Base-by-base conservation (phyloP, 768 basidiomycete genomes). In the Collybia sp. region DNA sequence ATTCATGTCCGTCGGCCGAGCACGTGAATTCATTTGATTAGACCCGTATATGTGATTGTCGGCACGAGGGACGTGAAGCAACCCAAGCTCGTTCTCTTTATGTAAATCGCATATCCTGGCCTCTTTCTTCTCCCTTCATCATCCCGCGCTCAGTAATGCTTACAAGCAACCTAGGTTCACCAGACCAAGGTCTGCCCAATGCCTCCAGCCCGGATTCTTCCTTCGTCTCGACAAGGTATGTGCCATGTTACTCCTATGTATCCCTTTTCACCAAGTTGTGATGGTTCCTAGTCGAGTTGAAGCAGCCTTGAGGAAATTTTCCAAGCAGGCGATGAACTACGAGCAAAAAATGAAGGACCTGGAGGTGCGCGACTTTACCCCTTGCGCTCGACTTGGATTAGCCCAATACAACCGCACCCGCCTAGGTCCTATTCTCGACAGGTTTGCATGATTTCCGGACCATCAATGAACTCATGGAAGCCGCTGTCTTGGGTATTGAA, bases 391-490 rank as follows among this genome's bases (percentile, higher is more conserved):
- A 25, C 25, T 25, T 25, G 25, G 25, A 25, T 25, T 25, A 25
- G 25, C 25, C 8, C 25, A 25, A 25, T 25, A 25, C 25, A 25
- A 25, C 25, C 25, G 25, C 8, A 25, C 8, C 8, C 25, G 8
- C 25, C 1, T 55, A 88, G 86, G 72, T 72, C 43, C 79, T 76
- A 58, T 73, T 90, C 17, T 74, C 82, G 34, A 81, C 86, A 53
- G 77, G 82, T 57, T 66, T 89, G 45, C 82, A 82, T 55, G 88
- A 88, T 57, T 88, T 87, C 45, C 71, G 83, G 44, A 81, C 83
- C 13, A 81, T 89, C 50, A 84, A 89, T 52, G 75, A 76, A 49
- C 73, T 80, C 18, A 70, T 89, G 30, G 79, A 80, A 50, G 85
- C 85, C 43, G 77, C 83, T 3, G 75, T 79, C 44, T 70, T 66